Evolutionary conservation across 2,329 filamentous ascomycete genomes (phyloP).

Genomic region (Myriangium duriaei): DNA sequence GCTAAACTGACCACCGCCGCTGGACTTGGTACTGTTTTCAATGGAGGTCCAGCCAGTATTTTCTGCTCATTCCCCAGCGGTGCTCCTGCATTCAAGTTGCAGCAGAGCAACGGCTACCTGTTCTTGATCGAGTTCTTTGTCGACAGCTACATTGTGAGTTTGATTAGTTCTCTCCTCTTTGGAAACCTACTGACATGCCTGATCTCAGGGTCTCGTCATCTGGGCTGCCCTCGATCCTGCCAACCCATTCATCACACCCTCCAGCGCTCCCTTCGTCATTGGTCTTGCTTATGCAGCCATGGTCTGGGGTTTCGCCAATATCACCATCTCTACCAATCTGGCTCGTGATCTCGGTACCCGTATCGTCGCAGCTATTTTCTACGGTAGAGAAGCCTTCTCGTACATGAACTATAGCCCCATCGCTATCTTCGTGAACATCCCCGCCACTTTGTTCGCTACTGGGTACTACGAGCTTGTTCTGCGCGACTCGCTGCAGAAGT

Average conservation of each 20-base stretch:
- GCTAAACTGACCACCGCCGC: slow-evolving; percentile 28
- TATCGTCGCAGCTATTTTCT: slow-evolving; percentile 47
- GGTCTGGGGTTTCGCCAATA: slow-evolving; percentile 44
- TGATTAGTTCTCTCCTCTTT: not conserved
- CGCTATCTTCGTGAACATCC: slow-evolving; percentile 43
- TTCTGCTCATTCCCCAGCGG: slow-evolving; percentile 36
- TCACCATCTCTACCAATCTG: slow-evolving; percentile 45
- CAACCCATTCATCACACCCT: slow-evolving; percentile 43
- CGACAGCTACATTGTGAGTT: slow-evolving; percentile 39
- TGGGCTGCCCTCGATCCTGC: slow-evolving; percentile 46
- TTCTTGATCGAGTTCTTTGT: slow-evolving; percentile 50
- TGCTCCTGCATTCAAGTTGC: slow-evolving; percentile 20
- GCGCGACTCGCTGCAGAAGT: slow-evolving; percentile 40
- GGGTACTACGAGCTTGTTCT: slow-evolving; percentile 43
- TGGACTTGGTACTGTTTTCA: slow-evolving; percentile 30
- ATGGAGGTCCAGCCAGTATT: slow-evolving; percentile 42
- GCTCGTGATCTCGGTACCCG: slow-evolving; percentile 48
- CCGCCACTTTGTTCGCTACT: slow-evolving; percentile 44
- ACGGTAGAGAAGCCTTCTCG: slow-evolving; percentile 38
- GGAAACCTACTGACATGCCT: not conserved
- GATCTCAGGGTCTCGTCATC: slow-evolving; percentile 37
- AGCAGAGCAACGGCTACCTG: slow-evolving; percentile 43
- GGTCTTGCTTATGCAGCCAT: slow-evolving; percentile 41
- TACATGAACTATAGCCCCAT: slow-evolving; percentile 40
- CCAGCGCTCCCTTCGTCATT: slow-evolving; percentile 40